phyloP scores from a whole-genome alignment of 2,329 filamentous ascomycete genomes.

The Cladophialophora carrionii region DNA sequence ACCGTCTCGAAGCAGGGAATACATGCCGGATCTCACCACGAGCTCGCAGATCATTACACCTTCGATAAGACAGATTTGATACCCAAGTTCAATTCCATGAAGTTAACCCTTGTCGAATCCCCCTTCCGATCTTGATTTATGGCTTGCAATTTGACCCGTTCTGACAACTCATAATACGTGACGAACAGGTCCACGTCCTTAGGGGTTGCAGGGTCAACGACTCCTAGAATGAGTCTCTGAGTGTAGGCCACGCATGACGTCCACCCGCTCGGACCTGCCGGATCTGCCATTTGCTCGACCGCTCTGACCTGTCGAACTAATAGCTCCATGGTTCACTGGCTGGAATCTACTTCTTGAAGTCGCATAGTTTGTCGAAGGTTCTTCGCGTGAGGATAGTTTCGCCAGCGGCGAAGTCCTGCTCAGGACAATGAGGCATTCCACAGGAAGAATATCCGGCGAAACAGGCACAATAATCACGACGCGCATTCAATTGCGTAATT shows the following conservation, averaged over 20 bases:
- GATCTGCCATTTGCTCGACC: neutral
- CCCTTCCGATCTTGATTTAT: neutral
- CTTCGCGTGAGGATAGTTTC: neutral
- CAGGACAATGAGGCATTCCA: neutral
- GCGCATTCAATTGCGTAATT: neutral
- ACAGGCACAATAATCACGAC: neutral
- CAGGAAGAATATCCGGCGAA: neutral
- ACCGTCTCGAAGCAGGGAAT: neutral
- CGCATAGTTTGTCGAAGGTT: neutral
- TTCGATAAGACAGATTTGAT: neutral
- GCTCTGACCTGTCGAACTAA: neutral
- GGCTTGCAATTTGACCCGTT: neutral
- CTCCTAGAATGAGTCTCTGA: neutral
- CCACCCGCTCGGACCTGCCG: neutral
- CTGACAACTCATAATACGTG: neutral
- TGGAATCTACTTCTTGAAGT: neutral
- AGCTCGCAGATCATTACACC: neutral
- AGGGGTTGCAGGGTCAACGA: neutral
- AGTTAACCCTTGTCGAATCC: neutral
- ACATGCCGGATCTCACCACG: neutral
- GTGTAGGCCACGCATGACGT: neutral
- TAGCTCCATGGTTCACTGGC: neutral
- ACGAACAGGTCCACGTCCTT: neutral
- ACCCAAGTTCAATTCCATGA: neutral
- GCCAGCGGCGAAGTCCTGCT: neutral